Percentiles rank a stretch among this genome's conserved stretches.
Evolutionary conservation across 2,329 filamentous ascomycete genomes (phyloP).

Genomic region (Phyllosticta paracitricarpa): DNA sequence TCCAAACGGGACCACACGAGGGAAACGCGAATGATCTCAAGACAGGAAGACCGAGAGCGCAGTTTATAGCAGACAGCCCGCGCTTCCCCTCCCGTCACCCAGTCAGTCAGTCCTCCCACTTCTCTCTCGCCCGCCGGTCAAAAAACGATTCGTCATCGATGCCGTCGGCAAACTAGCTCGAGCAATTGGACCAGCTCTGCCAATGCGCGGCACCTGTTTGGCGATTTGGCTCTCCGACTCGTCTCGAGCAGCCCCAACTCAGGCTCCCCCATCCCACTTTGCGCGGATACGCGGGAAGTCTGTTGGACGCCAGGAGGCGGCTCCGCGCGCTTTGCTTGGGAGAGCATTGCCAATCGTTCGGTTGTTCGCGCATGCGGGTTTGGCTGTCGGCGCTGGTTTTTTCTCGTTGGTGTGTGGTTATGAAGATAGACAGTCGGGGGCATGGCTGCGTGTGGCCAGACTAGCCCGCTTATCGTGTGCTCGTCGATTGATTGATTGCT

Average conservation of each 20-base stretch:
- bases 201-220: not conserved
- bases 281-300: not conserved
- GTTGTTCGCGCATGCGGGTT: not conserved
- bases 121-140: not conserved
- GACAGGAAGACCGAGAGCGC: too few relatives aligned
- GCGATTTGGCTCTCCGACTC: not conserved
- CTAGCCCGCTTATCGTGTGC: too few relatives aligned
- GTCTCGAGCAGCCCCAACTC: not conserved
- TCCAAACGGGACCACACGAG: not conserved
- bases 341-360: not conserved
- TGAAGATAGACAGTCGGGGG: too few relatives aligned
- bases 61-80: not conserved
- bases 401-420: not conserved
- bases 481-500: too few relatives aligned
- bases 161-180: not conserved
- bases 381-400: not conserved
- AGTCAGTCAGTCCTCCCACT: not conserved
- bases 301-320: not conserved
- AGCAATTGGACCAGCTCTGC: not conserved
- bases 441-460: too few relatives aligned
- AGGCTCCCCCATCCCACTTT: not conserved
- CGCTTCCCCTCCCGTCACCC: not conserved
- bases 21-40: not conserved
- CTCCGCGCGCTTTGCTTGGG: not conserved
- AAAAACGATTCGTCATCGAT: not conserved